Evolutionary conservation across 768 basidiomycete species (phyloP).

Genomic region (Sutorius australiensis): DNA sequence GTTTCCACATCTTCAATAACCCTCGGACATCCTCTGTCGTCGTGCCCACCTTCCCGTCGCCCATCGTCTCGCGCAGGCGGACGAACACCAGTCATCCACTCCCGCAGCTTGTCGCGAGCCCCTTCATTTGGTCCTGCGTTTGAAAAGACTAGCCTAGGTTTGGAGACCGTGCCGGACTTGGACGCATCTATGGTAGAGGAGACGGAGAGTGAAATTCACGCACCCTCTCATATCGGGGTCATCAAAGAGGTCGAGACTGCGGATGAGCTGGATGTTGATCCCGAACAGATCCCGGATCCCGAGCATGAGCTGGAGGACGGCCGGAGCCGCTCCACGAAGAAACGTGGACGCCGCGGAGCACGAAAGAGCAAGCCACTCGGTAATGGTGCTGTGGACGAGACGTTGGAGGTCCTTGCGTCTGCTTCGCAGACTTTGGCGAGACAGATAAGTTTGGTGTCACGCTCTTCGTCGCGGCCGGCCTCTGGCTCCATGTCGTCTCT

Average conservation of each 20-base stretch:
- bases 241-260: conserved; percentile 38
- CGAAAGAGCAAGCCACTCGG: conserved; percentile 62
- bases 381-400: conserved; percentile 42
- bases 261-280: conserved; percentile 30
- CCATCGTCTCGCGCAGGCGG: conserved; percentile 64
- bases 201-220: conserved; percentile 32
- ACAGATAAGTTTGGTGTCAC: conserved; percentile 71
- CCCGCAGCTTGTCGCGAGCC: conserved; percentile 59
- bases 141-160: conserved; percentile 42
- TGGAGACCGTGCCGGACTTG: conserved; percentile 50
- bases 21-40: conserved; percentile 59
- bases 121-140: conserved; percentile 54
- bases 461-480: conserved; percentile 38
- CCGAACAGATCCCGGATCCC: conserved; percentile 11
- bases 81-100: conserved; percentile 50
- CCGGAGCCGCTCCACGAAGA: conserved; percentile 60
- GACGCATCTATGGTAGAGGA: conserved; percentile 40
- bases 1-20: conserved; percentile 55
- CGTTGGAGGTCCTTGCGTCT: conserved; percentile 66
- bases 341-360: conserved; percentile 79
- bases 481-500: conserved; percentile 13
- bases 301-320: conserved; percentile 35
- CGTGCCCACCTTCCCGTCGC: conserved; percentile 65
- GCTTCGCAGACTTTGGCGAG: conserved; percentile 81
- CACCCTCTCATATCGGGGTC: conserved; percentile 25